Conservation (phyloP, 2,329 filamentous ascomycete genomes). For the Neonectria magnoliae region DNA sequence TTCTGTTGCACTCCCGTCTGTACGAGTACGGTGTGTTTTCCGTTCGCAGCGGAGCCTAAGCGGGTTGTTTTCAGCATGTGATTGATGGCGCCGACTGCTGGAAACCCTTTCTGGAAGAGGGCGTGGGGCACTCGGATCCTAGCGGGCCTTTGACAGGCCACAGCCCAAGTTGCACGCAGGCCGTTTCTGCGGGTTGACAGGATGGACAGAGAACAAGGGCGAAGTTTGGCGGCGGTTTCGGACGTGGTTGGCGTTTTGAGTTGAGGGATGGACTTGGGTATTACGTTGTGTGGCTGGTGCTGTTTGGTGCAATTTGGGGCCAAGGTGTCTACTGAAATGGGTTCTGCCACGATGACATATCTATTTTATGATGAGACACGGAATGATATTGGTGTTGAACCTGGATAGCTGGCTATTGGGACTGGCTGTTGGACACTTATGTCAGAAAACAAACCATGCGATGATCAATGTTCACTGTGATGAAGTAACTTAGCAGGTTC, state of each 20-base stretch:
- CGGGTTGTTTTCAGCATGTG: conserved; percentile 36
- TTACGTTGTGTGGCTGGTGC: not conserved
- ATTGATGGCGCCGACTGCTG: conserved; percentile 20
- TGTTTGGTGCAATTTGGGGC: not conserved
- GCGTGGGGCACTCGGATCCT: conserved; percentile 11
- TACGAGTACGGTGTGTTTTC: conserved; percentile 35
- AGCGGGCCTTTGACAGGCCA: conserved; percentile 13
- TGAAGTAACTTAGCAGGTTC: too few relatives aligned
- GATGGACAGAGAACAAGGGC: not conserved
- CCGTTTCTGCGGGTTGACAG: conserved; percentile 2
- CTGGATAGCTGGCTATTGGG: not conserved
- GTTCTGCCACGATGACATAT: not conserved
- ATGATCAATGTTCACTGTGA: too few relatives aligned
- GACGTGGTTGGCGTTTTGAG: conserved; percentile 3
- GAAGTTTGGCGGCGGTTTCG: conserved; percentile 3
- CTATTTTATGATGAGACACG: not conserved
- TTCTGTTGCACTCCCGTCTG: not conserved
- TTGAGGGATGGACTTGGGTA: not conserved
- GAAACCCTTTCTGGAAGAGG: conserved; percentile 18
- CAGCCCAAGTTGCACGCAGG: not conserved
- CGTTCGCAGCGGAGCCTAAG: conserved; percentile 30
- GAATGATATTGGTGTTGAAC: not conserved
- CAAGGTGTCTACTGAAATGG: not conserved
- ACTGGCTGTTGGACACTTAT: too few relatives aligned
- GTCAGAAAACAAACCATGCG: too few relatives aligned